Evolutionary conservation across 2,329 filamentous ascomycete genomes (phyloP).

Genomic region (Zymoseptoria brevis): DNA sequence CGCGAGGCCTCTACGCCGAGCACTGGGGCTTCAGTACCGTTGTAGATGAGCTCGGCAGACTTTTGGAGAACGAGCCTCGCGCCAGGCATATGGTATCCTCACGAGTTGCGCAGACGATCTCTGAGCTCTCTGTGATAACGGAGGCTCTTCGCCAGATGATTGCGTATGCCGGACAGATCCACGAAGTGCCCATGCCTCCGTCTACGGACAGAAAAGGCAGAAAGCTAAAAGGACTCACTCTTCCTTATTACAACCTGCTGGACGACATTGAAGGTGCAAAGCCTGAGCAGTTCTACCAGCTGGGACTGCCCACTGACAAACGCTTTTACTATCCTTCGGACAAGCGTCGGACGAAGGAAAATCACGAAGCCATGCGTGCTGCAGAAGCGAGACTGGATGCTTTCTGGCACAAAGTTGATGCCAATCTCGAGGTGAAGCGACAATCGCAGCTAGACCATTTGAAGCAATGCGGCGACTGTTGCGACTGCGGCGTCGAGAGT

Average conservation of each 20-base stretch:
- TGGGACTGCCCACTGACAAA: neutral
- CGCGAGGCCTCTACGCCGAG: too few relatives aligned
- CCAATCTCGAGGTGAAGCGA: neutral
- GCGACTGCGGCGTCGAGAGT: neutral
- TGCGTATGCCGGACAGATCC: slow-evolving; percentile 28
- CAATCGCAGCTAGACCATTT: neutral
- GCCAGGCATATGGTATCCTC: slow-evolving; percentile 7
- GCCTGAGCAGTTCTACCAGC: neutral
- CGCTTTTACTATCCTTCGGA: slow-evolving; percentile 5
- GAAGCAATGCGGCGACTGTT: neutral
- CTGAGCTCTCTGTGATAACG: slow-evolving; percentile 40
- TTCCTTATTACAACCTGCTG: neutral
- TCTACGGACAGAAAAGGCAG: neutral
- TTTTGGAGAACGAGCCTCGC: slow-evolving; percentile 25
- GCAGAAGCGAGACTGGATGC: slow-evolving; percentile 5
- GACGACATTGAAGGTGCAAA: neutral
- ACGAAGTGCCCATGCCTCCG: neutral
- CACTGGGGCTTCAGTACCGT: slow-evolving; percentile 22
- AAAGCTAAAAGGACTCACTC: neutral
- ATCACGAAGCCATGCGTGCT: slow-evolving; percentile 3
- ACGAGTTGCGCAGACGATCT: slow-evolving; percentile 26
- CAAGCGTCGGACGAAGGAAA: slow-evolving; percentile 9
- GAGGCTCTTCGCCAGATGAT: slow-evolving; percentile 41
- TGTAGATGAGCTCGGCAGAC: slow-evolving; percentile 44
- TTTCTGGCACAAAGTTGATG: slow-evolving; percentile 11